These are phyloP conservation scores for Penicillium sp. DNA, from an alignment of 2,329 filamentous ascomycete species.

Conservation along the genomic window DNA sequence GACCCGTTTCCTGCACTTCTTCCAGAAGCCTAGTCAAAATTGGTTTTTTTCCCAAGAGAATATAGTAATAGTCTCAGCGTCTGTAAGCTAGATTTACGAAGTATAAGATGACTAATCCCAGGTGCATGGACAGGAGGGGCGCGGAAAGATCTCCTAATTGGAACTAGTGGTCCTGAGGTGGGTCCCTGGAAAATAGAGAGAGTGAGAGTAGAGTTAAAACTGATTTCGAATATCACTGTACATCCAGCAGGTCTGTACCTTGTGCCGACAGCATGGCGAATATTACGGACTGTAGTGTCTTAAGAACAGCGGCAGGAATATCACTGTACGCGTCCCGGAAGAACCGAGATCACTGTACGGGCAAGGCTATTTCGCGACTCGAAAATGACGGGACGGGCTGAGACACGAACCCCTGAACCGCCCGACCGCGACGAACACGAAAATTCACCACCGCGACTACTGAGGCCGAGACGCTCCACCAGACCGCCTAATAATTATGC, in stretches of 20 bases:
- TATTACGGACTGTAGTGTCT: no score
- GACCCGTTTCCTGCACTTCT: background rate
- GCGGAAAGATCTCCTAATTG: background rate
- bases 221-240: slow-evolving; percentile 7
- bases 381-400: slow-evolving; percentile 24
- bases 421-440: slow-evolving; percentile 25
- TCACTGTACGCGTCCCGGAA: no score
- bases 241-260: background rate
- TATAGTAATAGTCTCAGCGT: background rate
- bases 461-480: slow-evolving; percentile 22
- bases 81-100: background rate
- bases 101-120: background rate
- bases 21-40: background rate
- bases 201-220: background rate
- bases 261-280: no score
- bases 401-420: slow-evolving; percentile 26
- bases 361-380: background rate
- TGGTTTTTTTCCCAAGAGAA: background rate
- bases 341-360: no score
- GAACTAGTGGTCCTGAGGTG: background rate
- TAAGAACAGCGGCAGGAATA: no score
- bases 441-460: slow-evolving; percentile 21
- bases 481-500: slow-evolving; percentile 20
- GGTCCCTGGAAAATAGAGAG: no score
- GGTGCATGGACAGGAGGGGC: background rate